Base-by-base conservation (phyloP, 345 rosid species). In the Conringia planisiliqua region DNA sequence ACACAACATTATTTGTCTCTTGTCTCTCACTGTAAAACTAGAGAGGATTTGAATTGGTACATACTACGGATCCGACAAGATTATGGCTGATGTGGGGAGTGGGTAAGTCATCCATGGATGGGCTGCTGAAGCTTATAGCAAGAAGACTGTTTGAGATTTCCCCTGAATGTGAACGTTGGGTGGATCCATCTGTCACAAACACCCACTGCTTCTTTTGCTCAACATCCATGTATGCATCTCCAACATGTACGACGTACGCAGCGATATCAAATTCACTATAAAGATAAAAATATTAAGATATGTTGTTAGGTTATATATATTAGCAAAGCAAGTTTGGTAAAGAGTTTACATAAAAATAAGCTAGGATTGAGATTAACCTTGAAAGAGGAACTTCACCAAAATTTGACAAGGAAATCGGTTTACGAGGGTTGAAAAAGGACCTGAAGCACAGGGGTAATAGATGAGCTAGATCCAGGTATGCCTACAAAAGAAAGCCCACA, bases 391-490 rank as follows among this genome's bases (percentile, higher is more conserved):
- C 83, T 79, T 89, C 88, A 50, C 88, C 92, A 82, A 95, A 70
- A 80, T 78, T 70, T 38, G 87, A 85, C 78, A 95, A 74, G 42
- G 76, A 66, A 30, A 78, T 81, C 29, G 92, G 75, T 72, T 70
- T 73, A 51, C 98, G 96, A n/a, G 97, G 90, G 70, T 77, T 81
- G 88, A 86, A 95, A 82, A 95, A 90, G 52, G 94, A 90, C 90
- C 98, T 95, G 77, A 16, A 73, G 61, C 56, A 61, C 22, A 81
- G 30, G 62, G 17, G 17, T 42, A 43, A 48, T 10, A 11, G 4
- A 58, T 66, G 38, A 67, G 47, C 79, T 4, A 4, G 29, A 76
- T 68, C 75, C 39, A 36, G 52, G 51, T 71, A 36, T 67, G 5
- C 17, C 39, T 57, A 59, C 6, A 1, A 2, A 51, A 75, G 73